A percentile compares a stretch with the other conserved stretches of the same genome.
Conservation (phyloP, 2,329 filamentous ascomycete genomes). For the Zymoseptoria brevis region DNA sequence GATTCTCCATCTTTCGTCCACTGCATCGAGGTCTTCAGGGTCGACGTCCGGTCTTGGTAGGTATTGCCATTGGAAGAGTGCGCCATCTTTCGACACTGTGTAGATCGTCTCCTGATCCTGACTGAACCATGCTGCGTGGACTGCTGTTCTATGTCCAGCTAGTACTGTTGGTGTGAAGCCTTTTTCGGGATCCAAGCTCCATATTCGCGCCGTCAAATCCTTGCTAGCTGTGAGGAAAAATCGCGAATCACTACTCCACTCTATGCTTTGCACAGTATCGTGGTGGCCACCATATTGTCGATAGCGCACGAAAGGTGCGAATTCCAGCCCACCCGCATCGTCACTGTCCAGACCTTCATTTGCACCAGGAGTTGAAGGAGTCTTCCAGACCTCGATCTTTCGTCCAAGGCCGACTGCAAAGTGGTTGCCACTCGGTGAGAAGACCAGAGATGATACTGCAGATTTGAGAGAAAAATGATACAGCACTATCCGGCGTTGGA, state of each 20-base stretch:
- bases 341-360: slow-evolving; percentile 44
- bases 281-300: slow-evolving; percentile 82
- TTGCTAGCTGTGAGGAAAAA: slow-evolving; percentile 92
- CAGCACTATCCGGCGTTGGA: slow-evolving; percentile 73
- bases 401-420: slow-evolving; percentile 85
- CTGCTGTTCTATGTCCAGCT: slow-evolving; percentile 80
- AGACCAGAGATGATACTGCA: slow-evolving; percentile 74
- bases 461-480: slow-evolving; percentile 94
- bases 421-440: slow-evolving; percentile 82
- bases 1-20: slow-evolving; percentile 80
- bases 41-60: slow-evolving; percentile 47
- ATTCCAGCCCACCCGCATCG: slow-evolving; percentile 77
- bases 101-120: slow-evolving; percentile 92
- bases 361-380: slow-evolving; percentile 66
- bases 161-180: slow-evolving; percentile 84
- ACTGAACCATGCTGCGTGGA: slow-evolving; percentile 95
- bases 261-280: slow-evolving; percentile 74
- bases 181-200: slow-evolving; percentile 81
- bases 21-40: slow-evolving; percentile 47
- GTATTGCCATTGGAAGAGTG: slow-evolving; percentile 90
- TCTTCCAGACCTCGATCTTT: slow-evolving; percentile 91
- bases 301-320: slow-evolving; percentile 87
- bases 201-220: slow-evolving; percentile 87
- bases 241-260: slow-evolving; percentile 93
- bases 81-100: slow-evolving; percentile 95